Conservation (phyloP, 2,329 filamentous ascomycete genomes). For the Trichoderma semiorbis region DNA sequence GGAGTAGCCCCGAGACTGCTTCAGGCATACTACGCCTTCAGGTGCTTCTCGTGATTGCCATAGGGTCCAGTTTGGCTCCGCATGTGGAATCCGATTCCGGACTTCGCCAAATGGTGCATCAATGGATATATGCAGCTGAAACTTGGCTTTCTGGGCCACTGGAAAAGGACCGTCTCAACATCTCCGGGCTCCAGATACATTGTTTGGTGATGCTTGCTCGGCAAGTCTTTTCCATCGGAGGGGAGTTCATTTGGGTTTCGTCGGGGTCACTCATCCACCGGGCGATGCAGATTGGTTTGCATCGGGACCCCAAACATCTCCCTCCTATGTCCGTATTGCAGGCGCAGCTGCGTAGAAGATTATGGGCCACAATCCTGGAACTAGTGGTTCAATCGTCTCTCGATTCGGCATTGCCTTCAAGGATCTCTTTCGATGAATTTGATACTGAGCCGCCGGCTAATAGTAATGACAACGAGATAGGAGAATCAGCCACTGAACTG, state of each 20-base stretch:
- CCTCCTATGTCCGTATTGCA: slow-evolving; percentile 44
- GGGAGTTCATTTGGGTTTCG: slow-evolving; percentile 51
- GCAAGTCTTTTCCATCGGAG: slow-evolving; percentile 44
- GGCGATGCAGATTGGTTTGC: slow-evolving; percentile 56
- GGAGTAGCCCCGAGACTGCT: not conserved
- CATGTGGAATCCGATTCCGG: slow-evolving; percentile 43
- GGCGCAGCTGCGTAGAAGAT: slow-evolving; percentile 51
- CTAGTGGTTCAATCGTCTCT: slow-evolving; percentile 51
- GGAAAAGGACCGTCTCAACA: slow-evolving; percentile 47
- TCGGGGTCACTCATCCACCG: slow-evolving; percentile 48
- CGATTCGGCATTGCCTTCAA: slow-evolving; percentile 48
- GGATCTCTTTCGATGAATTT: slow-evolving; percentile 45
- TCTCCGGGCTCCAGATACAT: slow-evolving; percentile 49
- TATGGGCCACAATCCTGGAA: slow-evolving; percentile 56
- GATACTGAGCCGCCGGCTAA: slow-evolving; percentile 50
- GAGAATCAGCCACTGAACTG: not conserved
- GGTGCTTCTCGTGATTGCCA: slow-evolving; percentile 37
- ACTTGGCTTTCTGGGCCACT: slow-evolving; percentile 45
- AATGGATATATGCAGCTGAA: slow-evolving; percentile 53
- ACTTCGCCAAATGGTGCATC: slow-evolving; percentile 42
- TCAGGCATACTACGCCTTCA: slow-evolving; percentile 41
- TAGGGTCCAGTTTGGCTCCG: slow-evolving; percentile 28
- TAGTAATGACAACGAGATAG: slow-evolving; percentile 21
- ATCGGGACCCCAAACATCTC: slow-evolving; percentile 52
- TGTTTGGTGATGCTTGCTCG: slow-evolving; percentile 50